Conservation (phyloP, 2,329 filamentous ascomycete species). For the Arthrinium phaeospermum region DNA sequence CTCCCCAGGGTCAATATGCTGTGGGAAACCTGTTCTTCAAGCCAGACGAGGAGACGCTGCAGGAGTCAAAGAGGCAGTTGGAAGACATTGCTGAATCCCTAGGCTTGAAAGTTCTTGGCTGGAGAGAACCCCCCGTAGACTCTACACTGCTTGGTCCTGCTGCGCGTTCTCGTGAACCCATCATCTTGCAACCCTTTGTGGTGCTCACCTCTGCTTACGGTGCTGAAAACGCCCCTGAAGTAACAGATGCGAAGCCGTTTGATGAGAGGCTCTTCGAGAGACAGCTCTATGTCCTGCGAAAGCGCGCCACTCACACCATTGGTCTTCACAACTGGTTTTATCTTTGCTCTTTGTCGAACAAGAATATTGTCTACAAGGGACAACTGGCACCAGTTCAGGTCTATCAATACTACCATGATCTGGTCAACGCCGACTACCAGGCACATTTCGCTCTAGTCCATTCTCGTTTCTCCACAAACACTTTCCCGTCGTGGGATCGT, state of each 20-base stretch:
- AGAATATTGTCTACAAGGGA: conserved; percentile 99
- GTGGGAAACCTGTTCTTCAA: conserved; percentile 99
- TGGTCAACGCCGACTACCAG: conserved; percentile 96
- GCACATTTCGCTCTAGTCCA: conserved; percentile 96
- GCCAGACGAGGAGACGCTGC: conserved; percentile 86
- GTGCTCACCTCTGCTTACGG: conserved; percentile 88
- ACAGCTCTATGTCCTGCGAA: conserved; percentile 92
- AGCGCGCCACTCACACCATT: conserved; percentile 92
- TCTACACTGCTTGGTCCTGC: conserved; percentile 92
- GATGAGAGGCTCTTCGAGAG: conserved; percentile 88
- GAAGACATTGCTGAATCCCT: conserved; percentile 90
- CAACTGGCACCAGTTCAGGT: conserved; percentile 94
- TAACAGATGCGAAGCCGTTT: conserved; percentile 79
- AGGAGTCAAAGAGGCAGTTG: conserved; percentile 90
- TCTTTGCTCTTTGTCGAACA: conserved; percentile 93
- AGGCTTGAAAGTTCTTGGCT: conserved; percentile 89
- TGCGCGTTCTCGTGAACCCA: conserved; percentile 90
- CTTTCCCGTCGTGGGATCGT: conserved; percentile 97
- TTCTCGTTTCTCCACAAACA: conserved; percentile 97
- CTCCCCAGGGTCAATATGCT: conserved; percentile 90
- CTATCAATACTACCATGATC: conserved; percentile 96
- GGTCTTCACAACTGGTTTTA: conserved; percentile 99
- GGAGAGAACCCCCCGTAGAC: conserved; percentile 94
- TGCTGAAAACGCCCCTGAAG: conserved; percentile 76
- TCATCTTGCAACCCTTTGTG: conserved; percentile 94